Base-by-base conservation (phyloP, 2,329 filamentous ascomycete species). In the Dothistroma pini region DNA sequence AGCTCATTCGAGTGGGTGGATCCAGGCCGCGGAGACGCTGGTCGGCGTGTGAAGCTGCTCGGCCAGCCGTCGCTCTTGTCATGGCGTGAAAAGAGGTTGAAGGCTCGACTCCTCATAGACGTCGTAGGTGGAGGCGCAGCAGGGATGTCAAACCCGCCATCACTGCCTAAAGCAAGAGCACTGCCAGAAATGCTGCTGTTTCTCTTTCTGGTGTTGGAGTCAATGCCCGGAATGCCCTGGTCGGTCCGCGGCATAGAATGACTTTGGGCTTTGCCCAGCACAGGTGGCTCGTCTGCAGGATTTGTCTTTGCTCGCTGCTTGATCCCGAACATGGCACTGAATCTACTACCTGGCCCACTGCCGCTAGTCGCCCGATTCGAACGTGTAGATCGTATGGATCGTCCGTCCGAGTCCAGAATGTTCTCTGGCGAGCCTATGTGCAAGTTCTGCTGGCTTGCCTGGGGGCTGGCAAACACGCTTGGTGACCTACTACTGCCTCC, bases 241-340 rank as follows among this genome's bases (percentile, higher is more conserved):
- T 81, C 80, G 48, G 86, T 81, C 38, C 84, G 78, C 6, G 90
- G 90, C 66, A 95, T 86, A 0, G 90, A 93, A 70, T 91, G 89
- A 69, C 89, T 92, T 71, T 93, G 89, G 0, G 84, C 83, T 32
- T 84, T 77, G 70, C 70, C 69, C 48, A 74, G 58, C 7, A 90
- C 90, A 21, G 83, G 86, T 0, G 90, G 90, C 0, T 87, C 86
- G 32, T 86, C 82, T 32, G 84, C 83, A 9, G 84, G 82, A 7
- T 81, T 71, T 0, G 81, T 81, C 74, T 91, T 91, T 5, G 83
- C 79, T 29, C 83, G 82, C 58, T 84, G 81, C 49, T 85, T 85
- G 54, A 87, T 84, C 58, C 71, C 72, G 52, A 87, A 81, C 68
- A 75, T 75, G 57, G 69, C 69, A 68, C 83, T 83, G 61, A 87